Percentiles rank a stretch among this genome's conserved stretches.
Evolutionary conservation across 1,284 basidiomycete genomes (phyloP).

Genomic region (Ganoderma meredithae): DNA sequence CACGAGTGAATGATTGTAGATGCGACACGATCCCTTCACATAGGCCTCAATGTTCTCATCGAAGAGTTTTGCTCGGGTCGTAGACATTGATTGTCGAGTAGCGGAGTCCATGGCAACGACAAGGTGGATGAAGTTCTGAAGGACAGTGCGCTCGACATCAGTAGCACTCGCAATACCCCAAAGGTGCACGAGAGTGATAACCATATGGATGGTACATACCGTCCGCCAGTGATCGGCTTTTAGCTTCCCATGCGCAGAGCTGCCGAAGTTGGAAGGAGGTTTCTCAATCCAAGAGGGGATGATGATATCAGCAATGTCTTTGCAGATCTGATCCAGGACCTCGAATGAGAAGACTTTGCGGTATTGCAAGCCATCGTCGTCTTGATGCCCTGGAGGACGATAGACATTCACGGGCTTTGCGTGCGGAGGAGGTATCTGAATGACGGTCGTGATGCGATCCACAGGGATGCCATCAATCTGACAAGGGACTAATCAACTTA

Average conservation of each 20-base stretch:
- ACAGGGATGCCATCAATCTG: neutral
- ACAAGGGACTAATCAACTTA: no score
- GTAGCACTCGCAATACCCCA: neutral
- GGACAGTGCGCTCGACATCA: neutral
- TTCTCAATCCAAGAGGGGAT: neutral
- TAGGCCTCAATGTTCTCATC: neutral
- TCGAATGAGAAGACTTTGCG: neutral
- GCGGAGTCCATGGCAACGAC: neutral
- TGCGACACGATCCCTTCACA: neutral
- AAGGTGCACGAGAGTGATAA: neutral
- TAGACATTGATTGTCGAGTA: neutral
- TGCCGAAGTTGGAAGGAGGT: neutral
- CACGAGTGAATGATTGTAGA: neutral
- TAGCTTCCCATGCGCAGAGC: neutral
- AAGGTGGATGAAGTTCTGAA: neutral
- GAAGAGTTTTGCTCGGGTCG: neutral
- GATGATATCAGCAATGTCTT: neutral
- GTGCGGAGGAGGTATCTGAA: neutral
- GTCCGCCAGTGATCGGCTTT: neutral
- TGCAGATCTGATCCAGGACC: neutral
- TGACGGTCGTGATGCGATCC: neutral
- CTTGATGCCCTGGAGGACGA: no score
- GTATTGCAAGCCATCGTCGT: neutral
- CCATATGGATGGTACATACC: neutral
- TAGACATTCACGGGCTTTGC: neutral